Base-by-base conservation (phyloP, 208 protist genomes). In the Trypanosoma platydactyli region DNA sequence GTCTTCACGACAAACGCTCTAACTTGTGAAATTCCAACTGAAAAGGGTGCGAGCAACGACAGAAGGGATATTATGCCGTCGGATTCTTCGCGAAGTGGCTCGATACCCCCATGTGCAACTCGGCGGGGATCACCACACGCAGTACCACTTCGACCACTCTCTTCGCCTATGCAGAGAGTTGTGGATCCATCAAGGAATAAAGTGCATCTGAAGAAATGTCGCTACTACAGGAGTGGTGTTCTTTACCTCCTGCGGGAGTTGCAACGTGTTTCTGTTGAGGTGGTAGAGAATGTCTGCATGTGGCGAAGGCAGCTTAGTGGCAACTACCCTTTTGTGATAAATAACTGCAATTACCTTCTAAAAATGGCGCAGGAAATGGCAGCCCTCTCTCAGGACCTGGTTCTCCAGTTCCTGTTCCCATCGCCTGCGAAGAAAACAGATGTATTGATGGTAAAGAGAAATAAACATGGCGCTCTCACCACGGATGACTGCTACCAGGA, bases 321-420 rank as follows among this genome's bases (percentile, higher is more conserved):
- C 38, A 40, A 49, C 16, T 60, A 68, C 15, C 81, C 81, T 9
- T 79, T 84, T 65, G 49, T 80, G 0, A 49, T 81, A n/a, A 68
- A 80, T 15, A 60, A 66, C 29, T 49, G 62, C 15, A 84, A 88
- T 59, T 88, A 80, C 44, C 50, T 81, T 13, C 67, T 88, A 15
- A 64, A 75, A 42, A 66, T 84, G 48, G 49, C 73, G 25, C 52
- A 65, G 60, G 71, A 83, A 45, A 76, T 76, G 49, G 54, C 65
- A 7, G 27, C 52, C 3, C 62, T 88, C 27, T 48, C 74, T 12
- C 3, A 56, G 13, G 75, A 81, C 18, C 40, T 33, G 6, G 60
- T 61, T 7, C 35, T 76, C 22, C 52, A 49, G 22, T 5, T 38
- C 11, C 41, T 73, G 1, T 73, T 73, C 40, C 40, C n/a, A 48